Percentiles rank a stretch among this genome's conserved stretches.
Evolutionary conservation across 2,329 filamentous ascomycete species (phyloP).

Genomic region (Aureobasidium sp.): DNA sequence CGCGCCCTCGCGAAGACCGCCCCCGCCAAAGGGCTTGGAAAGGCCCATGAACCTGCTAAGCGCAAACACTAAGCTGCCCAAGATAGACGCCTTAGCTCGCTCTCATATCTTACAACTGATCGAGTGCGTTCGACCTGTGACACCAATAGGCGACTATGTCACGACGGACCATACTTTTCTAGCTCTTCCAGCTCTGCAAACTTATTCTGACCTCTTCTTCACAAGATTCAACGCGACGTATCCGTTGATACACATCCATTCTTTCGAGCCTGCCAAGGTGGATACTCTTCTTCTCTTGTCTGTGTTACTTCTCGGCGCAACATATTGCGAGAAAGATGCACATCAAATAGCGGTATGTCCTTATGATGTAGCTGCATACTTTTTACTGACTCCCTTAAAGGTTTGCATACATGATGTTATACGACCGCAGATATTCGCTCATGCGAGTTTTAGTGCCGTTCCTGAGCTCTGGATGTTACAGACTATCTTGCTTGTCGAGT

Average conservation of each 20-base stretch:
- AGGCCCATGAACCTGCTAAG: constrained; percentile 30
- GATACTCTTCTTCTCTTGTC: constrained; percentile 50
- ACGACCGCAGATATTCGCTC: constrained; percentile 52
- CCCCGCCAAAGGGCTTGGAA: constrained; percentile 24
- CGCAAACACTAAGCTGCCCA: constrained; percentile 26
- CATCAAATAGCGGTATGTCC: constrained; percentile 48
- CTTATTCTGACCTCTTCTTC: constrained; percentile 54
- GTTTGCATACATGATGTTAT: constrained; percentile 56
- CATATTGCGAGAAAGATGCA: constrained; percentile 51
- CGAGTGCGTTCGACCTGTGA: constrained; percentile 41
- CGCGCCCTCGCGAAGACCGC: background rate
- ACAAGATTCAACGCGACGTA: constrained; percentile 54
- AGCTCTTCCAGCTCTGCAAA: constrained; percentile 45
- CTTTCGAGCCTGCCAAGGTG: constrained; percentile 45
- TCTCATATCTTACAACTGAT: constrained; percentile 44
- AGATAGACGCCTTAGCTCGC: constrained; percentile 37
- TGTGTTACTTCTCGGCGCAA: constrained; percentile 54
- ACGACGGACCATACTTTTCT: constrained; percentile 47
- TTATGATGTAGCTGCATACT: background rate
- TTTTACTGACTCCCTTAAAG: constrained; percentile 19
- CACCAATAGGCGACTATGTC: constrained; percentile 42
- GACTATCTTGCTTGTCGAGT: constrained; percentile 55
- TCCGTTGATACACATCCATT: constrained; percentile 52
- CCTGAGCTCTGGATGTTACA: constrained; percentile 56
- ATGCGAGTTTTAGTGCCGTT: constrained; percentile 50